phyloP scores from a whole-genome alignment of 2,329 filamentous ascomycete genomes.

The Malbranchea zuffiana region DNA sequence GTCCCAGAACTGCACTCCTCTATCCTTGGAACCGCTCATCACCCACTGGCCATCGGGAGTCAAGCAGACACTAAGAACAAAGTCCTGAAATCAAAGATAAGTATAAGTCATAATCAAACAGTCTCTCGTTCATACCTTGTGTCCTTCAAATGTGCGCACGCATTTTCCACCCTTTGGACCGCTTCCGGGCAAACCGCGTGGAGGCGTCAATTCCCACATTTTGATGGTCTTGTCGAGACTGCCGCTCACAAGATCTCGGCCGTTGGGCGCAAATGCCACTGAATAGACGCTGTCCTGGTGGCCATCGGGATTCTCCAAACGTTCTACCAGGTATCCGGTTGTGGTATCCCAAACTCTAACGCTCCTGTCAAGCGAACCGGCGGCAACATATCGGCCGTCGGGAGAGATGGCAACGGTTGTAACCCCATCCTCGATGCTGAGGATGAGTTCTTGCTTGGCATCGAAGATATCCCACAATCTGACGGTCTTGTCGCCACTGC shows the following conservation, averaged over 20 bases:
- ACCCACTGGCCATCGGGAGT: slow-evolving; percentile 94
- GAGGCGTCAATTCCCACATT: slow-evolving; percentile 87
- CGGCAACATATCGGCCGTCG: slow-evolving; percentile 85
- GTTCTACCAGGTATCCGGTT: slow-evolving; percentile 75
- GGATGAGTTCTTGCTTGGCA: slow-evolving; percentile 67
- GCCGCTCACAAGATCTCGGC: slow-evolving; percentile 84
- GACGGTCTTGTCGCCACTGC: slow-evolving; percentile 87
- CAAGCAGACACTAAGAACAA: slow-evolving; percentile 88
- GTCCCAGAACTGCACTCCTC: slow-evolving; percentile 98
- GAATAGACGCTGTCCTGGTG: slow-evolving; percentile 97
- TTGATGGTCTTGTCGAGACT: slow-evolving; percentile 98
- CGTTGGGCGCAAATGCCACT: slow-evolving; percentile 89
- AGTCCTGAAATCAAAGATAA: slow-evolving; percentile 70
- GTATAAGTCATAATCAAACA: slow-evolving; percentile 14
- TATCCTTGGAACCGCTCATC: slow-evolving; percentile 91
- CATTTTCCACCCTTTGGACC: slow-evolving; percentile 80
- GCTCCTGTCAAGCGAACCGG: slow-evolving; percentile 92
- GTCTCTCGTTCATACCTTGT: slow-evolving; percentile 55
- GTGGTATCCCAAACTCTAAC: slow-evolving; percentile 93
- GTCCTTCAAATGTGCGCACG: slow-evolving; percentile 92
- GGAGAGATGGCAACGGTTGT: slow-evolving; percentile 96
- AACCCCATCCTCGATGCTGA: slow-evolving; percentile 92
- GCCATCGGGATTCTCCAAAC: slow-evolving; percentile 82
- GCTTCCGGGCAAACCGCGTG: slow-evolving; percentile 54
- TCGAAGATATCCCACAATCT: slow-evolving; percentile 92